Percentiles rank a stretch among this genome's conserved stretches.
These are phyloP conservation scores for Gnomoniopsis sp. DNA, from an alignment of 2,329 filamentous ascomycete species.

Conservation along the genomic window DNA sequence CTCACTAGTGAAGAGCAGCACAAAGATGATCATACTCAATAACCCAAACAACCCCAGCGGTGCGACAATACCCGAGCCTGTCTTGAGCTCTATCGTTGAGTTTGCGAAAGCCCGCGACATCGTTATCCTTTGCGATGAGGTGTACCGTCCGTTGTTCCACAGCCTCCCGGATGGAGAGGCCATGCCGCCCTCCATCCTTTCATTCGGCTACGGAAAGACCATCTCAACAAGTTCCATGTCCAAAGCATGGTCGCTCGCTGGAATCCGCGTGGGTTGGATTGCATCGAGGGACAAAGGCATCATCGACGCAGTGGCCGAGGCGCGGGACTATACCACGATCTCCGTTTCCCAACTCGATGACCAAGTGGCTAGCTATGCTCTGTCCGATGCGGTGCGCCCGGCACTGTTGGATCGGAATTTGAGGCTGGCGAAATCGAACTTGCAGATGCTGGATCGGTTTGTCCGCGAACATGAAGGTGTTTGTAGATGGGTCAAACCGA, in stretches of 20 bases:
- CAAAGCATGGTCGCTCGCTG: slow-evolving; percentile 80
- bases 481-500: slow-evolving; percentile 70
- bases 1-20: slow-evolving; percentile 61
- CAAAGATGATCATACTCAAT: slow-evolving; percentile 61
- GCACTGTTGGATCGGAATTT: slow-evolving; percentile 50
- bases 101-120: slow-evolving; percentile 62
- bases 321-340: slow-evolving; percentile 82
- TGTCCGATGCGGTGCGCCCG: slow-evolving; percentile 46
- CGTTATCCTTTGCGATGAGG: slow-evolving; percentile 72
- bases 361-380: slow-evolving; percentile 70
- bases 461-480: slow-evolving; percentile 60
- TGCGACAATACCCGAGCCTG: slow-evolving; percentile 59
- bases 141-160: slow-evolving; percentile 82
- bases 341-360: slow-evolving; percentile 83
- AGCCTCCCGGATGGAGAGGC: slow-evolving; percentile 49
- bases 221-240: slow-evolving; percentile 79
- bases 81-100: slow-evolving; percentile 59
- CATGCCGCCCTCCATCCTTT: slow-evolving; percentile 62
- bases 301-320: slow-evolving; percentile 59
- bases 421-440: slow-evolving; percentile 63
- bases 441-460: slow-evolving; percentile 64
- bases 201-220: slow-evolving; percentile 67
- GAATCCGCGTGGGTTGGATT: slow-evolving; percentile 80
- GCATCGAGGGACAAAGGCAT: slow-evolving; percentile 62
- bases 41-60: slow-evolving; percentile 86